Percentiles rank a stretch among this genome's conserved stretches.
Conservation (phyloP, 2,329 filamentous ascomycete species). For the Neoscytalidium dimidiatum region DNA sequence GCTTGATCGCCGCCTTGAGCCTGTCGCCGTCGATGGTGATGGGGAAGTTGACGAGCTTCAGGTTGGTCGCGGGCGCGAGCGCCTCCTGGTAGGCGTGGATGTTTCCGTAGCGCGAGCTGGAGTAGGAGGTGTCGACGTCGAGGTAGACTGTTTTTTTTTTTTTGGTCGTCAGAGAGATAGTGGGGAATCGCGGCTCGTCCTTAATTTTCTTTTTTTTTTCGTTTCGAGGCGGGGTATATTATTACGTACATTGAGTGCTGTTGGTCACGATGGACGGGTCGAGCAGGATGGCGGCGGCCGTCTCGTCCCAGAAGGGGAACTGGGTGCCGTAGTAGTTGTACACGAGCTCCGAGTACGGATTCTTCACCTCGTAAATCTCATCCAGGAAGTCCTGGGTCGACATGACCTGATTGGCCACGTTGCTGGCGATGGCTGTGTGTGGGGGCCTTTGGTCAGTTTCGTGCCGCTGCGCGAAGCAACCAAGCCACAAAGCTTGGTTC, state of each 20-base stretch:
- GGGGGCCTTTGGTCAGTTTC: background rate
- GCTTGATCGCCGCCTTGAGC: constrained; percentile 41
- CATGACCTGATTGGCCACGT: constrained; percentile 52
- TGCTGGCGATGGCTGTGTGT: constrained; percentile 41
- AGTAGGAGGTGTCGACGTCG: constrained; percentile 46
- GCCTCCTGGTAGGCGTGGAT: constrained; percentile 47
- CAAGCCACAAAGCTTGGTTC: background rate
- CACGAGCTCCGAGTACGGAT: constrained; percentile 42
- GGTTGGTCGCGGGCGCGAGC: constrained; percentile 35
- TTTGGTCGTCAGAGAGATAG: no score
- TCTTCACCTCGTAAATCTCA: constrained; percentile 40
- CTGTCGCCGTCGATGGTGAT: constrained; percentile 39
- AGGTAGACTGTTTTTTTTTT: constrained; percentile 35
- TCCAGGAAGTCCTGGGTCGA: constrained; percentile 42
- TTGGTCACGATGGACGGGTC: constrained; percentile 43
- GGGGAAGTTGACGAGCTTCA: constrained; percentile 45
- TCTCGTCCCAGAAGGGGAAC: constrained; percentile 52
- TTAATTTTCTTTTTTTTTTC: background rate
- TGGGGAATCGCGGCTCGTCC: no score
- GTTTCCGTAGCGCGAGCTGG: constrained; percentile 45
- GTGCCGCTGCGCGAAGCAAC: constrained; percentile 11
- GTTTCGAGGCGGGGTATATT: background rate
- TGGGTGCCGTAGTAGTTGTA: constrained; percentile 41
- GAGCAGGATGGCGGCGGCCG: constrained; percentile 44
- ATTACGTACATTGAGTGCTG: constrained; percentile 33